Percentiles rank a stretch among this genome's conserved stretches.
Evolutionary conservation across 352 stramenopile species (phyloP).

Genomic region (Globisporangium megalacanthum): DNA sequence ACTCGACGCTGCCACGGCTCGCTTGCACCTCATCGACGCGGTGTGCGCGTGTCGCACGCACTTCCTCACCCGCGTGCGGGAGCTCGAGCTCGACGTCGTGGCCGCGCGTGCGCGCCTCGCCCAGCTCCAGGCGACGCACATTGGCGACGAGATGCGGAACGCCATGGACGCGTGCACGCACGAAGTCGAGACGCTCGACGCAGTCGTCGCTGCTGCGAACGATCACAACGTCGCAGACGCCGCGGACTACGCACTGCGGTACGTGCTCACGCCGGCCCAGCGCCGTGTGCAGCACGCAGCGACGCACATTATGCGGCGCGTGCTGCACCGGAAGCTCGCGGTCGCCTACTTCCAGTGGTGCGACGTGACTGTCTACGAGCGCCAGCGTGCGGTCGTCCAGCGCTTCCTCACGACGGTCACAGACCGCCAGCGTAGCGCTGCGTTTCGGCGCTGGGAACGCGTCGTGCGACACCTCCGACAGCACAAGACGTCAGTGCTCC

Average conservation of each 20-base stretch:
- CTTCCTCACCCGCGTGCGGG: slow-evolving; percentile 39
- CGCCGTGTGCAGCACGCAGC: slow-evolving; percentile 41
- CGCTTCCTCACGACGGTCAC: slow-evolving; percentile 41
- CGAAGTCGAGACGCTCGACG: slow-evolving; percentile 31
- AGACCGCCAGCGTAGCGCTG: slow-evolving; percentile 41
- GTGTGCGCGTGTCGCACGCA: slow-evolving; percentile 36
- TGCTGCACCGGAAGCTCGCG: slow-evolving; percentile 30
- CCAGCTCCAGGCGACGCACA: slow-evolving; percentile 36
- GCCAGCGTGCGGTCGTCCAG: slow-evolving; percentile 35
- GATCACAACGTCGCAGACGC: slow-evolving; percentile 44
- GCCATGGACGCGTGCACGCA: slow-evolving; percentile 48
- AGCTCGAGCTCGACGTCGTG: slow-evolving; percentile 37
- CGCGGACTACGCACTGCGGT: slow-evolving; percentile 58
- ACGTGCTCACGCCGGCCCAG: slow-evolving; percentile 49
- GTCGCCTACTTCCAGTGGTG: slow-evolving; percentile 43
- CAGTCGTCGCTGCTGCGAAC: slow-evolving; percentile 29
- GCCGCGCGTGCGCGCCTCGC: slow-evolving; percentile 24
- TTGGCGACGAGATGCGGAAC: slow-evolving; percentile 68
- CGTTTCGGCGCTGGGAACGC: slow-evolving; percentile 56
- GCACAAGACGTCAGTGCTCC: slow-evolving; percentile 27
- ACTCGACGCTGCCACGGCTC: slow-evolving; percentile 16
- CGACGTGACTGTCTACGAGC: slow-evolving; percentile 33
- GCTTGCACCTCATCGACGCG: slow-evolving; percentile 27
- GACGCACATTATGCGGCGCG: slow-evolving; percentile 35
- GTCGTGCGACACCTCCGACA: slow-evolving; percentile 33